Conservation (phyloP, 2,329 filamentous ascomycete genomes). For the Emericellopsis cladophorae region DNA sequence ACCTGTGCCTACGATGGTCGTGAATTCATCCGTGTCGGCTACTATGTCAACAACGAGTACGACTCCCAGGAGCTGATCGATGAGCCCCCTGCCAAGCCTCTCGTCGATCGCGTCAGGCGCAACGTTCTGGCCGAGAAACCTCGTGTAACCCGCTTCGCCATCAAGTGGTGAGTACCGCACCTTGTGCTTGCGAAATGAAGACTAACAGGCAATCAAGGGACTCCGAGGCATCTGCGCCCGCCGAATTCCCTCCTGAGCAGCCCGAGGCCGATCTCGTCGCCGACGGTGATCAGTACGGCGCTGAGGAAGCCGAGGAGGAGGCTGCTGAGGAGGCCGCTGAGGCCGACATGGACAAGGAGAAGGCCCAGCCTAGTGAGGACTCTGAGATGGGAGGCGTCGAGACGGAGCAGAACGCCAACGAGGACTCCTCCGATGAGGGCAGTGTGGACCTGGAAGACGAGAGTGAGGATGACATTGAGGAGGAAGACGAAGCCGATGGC, state of each 20-base stretch:
- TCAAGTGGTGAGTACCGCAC: conserved; percentile 66
- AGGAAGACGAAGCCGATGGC: conserved; percentile 40
- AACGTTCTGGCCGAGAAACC: conserved; percentile 96
- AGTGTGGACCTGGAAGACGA: conserved; percentile 72
- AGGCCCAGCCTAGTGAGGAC: conserved; percentile 44
- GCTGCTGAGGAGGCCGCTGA: conserved; percentile 37
- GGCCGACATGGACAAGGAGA: conserved; percentile 34
- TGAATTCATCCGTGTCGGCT: conserved; percentile 95
- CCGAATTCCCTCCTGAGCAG: conserved; percentile 94
- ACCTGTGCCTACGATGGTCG: conserved; percentile 93
- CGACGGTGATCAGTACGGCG: conserved; percentile 83
- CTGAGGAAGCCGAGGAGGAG: conserved; percentile 65
- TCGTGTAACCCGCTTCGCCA: conserved; percentile 90
- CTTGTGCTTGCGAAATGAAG: not conserved
- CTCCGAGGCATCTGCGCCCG: conserved; percentile 89
- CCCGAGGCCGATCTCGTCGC: conserved; percentile 81
- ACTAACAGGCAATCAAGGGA: conserved; percentile 51
- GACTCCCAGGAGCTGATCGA: conserved; percentile 79
- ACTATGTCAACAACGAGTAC: conserved; percentile 99
- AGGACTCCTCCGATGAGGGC: conserved; percentile 59
- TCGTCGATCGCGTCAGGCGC: conserved; percentile 82
- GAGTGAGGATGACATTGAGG: conserved; percentile 59
- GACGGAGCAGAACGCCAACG: conserved; percentile 32
- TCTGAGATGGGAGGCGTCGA: conserved; percentile 66
- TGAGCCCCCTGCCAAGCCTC: conserved; percentile 82